Evolutionary conservation across 164 flowering plant genomes (phyloP).

Genomic region (Dillenia suffruticosa): DNA sequence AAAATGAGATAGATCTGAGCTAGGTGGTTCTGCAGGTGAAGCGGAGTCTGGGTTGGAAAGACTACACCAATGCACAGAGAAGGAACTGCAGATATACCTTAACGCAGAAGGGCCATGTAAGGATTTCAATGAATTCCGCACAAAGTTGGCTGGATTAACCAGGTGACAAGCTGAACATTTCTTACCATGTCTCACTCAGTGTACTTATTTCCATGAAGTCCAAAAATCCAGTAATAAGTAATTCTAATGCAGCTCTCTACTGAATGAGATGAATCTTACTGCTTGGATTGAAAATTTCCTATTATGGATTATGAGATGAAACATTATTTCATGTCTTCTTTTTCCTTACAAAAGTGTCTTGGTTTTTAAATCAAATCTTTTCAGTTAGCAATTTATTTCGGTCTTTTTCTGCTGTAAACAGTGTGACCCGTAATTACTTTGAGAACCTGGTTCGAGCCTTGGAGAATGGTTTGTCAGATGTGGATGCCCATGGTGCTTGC

Average conservation of each 20-base stretch:
- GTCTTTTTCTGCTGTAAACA: constrained; percentile 14
- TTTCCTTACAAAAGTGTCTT: too few species aligned
- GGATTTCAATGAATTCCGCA: constrained; percentile 61
- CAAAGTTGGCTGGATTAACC: constrained; percentile 68
- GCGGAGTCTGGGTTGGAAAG: constrained; percentile 79
- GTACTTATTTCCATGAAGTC: too few species aligned
- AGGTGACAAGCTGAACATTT: constrained; percentile 21
- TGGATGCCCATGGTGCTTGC: constrained; percentile 51
- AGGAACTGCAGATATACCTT: constrained; percentile 52
- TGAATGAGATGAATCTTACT: too few species aligned
- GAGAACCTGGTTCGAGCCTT: constrained; percentile 78
- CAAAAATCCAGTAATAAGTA: too few species aligned
- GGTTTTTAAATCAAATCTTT: too few species aligned
- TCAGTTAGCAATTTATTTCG: too few species aligned
- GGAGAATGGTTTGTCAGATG: constrained; percentile 85
- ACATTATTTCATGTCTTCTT: too few species aligned
- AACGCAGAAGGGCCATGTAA: constrained; percentile 34
- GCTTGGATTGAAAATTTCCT: too few species aligned
- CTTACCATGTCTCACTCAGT: too few species aligned
- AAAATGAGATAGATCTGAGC: too few species aligned
- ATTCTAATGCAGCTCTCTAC: too few species aligned
- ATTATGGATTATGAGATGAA: too few species aligned
- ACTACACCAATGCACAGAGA: constrained; percentile 77
- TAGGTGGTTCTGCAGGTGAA: constrained; percentile 36
- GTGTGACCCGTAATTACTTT: constrained; percentile 80